phyloP scores from a whole-genome alignment of 176 grass and related monocot species.

The Aegilops longissima region DNA sequence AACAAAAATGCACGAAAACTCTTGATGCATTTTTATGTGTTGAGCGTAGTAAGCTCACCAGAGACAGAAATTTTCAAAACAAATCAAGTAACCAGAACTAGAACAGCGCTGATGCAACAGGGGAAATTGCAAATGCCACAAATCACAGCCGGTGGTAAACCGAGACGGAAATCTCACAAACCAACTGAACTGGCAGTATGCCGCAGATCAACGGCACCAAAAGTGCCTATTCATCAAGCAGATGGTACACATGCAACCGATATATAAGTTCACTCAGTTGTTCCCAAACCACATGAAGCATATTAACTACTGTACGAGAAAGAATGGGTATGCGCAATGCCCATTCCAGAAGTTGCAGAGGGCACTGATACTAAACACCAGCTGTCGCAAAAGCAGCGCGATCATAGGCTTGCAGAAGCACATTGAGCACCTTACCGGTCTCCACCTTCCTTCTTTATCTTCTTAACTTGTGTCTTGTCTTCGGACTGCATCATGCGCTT shows the following conservation, averaged over 20 bases:
- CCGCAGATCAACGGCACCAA: neutral
- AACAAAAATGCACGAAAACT: neutral
- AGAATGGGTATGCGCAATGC: neutral
- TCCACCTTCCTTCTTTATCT: conserved; percentile 29
- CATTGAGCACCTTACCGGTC: conserved; percentile 25
- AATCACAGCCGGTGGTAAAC: neutral
- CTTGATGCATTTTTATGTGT: neutral
- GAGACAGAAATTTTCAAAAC: neutral
- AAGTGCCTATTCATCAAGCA: neutral
- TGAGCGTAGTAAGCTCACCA: neutral
- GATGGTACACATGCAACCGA: neutral
- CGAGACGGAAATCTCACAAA: neutral
- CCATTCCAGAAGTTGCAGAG: neutral
- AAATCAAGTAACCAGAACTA: neutral
- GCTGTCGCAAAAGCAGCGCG: neutral
- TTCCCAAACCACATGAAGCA: neutral
- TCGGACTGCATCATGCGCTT: conserved; percentile 7
- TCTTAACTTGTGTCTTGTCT: conserved; percentile 35
- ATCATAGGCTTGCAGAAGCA: conserved; percentile 12
- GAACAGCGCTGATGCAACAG: neutral
- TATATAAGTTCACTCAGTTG: neutral
- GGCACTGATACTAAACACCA: neutral
- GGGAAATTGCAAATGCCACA: neutral
- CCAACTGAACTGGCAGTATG: neutral
- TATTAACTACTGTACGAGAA: neutral